These are phyloP conservation scores for Colletotrichum navitas DNA, from an alignment of 2,329 filamentous ascomycete genomes.

Conservation along the genomic window DNA sequence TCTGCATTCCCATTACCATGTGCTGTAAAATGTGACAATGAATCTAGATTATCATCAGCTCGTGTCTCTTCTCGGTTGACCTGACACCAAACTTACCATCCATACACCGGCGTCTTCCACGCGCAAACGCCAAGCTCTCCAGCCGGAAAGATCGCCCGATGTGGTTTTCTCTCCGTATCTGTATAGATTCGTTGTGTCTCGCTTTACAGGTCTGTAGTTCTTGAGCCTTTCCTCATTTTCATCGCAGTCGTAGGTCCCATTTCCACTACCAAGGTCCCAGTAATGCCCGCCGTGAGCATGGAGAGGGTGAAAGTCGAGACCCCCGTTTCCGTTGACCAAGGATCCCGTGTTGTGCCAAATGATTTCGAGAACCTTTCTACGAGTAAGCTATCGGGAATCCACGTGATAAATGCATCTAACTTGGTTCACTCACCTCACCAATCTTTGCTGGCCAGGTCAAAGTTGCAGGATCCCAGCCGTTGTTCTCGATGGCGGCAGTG, in stretches of 20 bases:
- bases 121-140: slow-evolving; percentile 70
- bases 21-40: slow-evolving; percentile 72
- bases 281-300: slow-evolving; percentile 68
- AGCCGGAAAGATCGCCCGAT: slow-evolving; percentile 61
- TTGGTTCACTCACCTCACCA: slow-evolving; percentile 63
- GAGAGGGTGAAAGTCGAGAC: slow-evolving; percentile 64
- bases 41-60: slow-evolving; percentile 48
- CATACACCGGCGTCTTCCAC: slow-evolving; percentile 67
- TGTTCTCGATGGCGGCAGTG: slow-evolving; percentile 60
- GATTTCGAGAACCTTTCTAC: slow-evolving; percentile 27
- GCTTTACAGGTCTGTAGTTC: slow-evolving; percentile 52
- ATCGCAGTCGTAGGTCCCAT: slow-evolving; percentile 64
- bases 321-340: slow-evolving; percentile 50
- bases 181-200: slow-evolving; percentile 68
- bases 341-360: slow-evolving; percentile 38
- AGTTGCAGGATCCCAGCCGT: slow-evolving; percentile 66
- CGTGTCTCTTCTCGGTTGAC: neutral
- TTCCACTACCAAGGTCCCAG: slow-evolving; percentile 66
- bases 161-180: slow-evolving; percentile 60
- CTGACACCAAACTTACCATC: slow-evolving; percentile 54
- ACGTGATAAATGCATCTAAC: slow-evolving; percentile 58
- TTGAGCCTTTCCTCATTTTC: slow-evolving; percentile 58
- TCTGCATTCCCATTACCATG: slow-evolving; percentile 66
- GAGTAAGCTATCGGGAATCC: slow-evolving; percentile 47
- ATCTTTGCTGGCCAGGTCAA: slow-evolving; percentile 64